Evolutionary conservation across 2,329 filamentous ascomycete species (phyloP).

Genomic region (Daldinia sp.): DNA sequence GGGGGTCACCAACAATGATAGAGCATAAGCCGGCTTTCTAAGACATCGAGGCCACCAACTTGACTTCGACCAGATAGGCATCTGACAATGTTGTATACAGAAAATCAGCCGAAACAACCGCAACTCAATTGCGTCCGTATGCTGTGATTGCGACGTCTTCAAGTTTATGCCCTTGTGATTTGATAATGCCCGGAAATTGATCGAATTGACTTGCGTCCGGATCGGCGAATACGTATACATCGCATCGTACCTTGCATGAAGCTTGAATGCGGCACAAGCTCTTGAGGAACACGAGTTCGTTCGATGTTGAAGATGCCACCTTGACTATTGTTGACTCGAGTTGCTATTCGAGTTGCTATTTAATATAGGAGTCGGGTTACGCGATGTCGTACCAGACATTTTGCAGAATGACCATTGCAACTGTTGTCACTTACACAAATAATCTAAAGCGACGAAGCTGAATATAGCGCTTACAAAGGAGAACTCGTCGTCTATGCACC

Average conservation of each 20-base stretch:
- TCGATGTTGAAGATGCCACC: slow-evolving; percentile 4
- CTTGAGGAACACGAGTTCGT: slow-evolving; percentile 17
- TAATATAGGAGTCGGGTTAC: slow-evolving; percentile 9
- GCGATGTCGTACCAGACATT: slow-evolving; percentile 13
- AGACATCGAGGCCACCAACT: slow-evolving; percentile 40
- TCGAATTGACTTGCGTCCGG: slow-evolving; percentile 38
- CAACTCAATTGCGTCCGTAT: slow-evolving; percentile 18
- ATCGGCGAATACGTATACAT: slow-evolving; percentile 42
- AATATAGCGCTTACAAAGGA: slow-evolving; percentile 16
- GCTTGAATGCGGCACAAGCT: slow-evolving; percentile 29
- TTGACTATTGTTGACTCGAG: slow-evolving; percentile 15
- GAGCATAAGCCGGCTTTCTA: slow-evolving; percentile 38
- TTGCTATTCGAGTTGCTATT: neutral
- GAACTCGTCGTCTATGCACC: slow-evolving; percentile 4
- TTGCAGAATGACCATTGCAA: slow-evolving; percentile 4
- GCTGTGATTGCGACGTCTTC: slow-evolving; percentile 40
- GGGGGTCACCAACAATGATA: slow-evolving; percentile 27
- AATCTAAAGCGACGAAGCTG: neutral
- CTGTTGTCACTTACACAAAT: slow-evolving; percentile 2
- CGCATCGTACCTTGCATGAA: slow-evolving; percentile 46
- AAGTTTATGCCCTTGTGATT: slow-evolving; percentile 47
- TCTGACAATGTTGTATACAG: slow-evolving; percentile 43
- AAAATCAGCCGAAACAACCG: slow-evolving; percentile 35
- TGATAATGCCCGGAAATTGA: slow-evolving; percentile 38
- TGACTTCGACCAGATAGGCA: slow-evolving; percentile 37